Evolutionary conservation across 305 asterid species (phyloP).

Genomic region (Solanum aculeatissimum): DNA sequence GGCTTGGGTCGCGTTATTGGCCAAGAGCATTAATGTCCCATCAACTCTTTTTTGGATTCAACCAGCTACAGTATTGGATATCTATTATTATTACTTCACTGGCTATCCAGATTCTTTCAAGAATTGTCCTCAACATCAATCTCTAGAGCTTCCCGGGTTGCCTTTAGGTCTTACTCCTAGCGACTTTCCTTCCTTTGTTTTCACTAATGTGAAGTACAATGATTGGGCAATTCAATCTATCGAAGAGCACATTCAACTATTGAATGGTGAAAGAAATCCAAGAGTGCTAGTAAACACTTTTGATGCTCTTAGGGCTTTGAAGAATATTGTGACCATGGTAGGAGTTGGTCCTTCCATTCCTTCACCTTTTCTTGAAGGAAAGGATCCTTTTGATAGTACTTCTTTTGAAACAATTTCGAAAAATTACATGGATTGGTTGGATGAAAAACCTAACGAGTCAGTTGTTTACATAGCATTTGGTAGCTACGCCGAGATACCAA

Average conservation of each 20-base stretch:
- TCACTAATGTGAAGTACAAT: neutral
- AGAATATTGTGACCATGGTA: neutral
- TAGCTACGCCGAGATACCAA: neutral
- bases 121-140: neutral
- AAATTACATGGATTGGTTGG: neutral
- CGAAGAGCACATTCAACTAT: neutral
- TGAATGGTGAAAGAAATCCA: neutral
- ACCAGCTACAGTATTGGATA: neutral
- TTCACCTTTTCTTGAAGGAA: neutral
- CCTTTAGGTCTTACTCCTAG: neutral
- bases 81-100: neutral
- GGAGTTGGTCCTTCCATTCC: neutral
- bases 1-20: conserved; percentile 1
- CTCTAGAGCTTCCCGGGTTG: neutral
- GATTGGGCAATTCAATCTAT: neutral
- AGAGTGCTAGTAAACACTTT: neutral
- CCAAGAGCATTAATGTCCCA: conserved; percentile 22
- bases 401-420: neutral
- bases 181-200: neutral
- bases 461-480: conserved; percentile 16
- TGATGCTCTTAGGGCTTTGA: neutral
- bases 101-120: neutral
- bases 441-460: neutral
- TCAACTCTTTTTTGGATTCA: conserved; percentile 2
- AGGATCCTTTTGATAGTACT: neutral